A percentile compares a stretch with the other conserved stretches of the same genome.
Conservation (phyloP, 2,329 filamentous ascomycete species). For the Cytospora mali region DNA sequence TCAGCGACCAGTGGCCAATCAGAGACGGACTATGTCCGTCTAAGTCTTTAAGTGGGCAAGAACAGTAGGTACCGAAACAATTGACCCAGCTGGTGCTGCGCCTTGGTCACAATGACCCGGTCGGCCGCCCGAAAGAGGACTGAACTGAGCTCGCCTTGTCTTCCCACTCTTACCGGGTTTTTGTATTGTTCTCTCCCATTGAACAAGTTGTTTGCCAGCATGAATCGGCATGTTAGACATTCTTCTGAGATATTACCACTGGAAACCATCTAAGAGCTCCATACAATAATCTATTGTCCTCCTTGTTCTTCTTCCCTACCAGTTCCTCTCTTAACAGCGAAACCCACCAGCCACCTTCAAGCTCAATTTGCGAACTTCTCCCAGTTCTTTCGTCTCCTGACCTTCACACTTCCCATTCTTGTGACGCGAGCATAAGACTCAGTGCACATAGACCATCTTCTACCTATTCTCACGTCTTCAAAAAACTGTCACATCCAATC, state of each 20-base stretch:
- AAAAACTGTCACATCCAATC: neutral
- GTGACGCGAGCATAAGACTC: neutral
- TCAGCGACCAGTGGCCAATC: conserved; percentile 11
- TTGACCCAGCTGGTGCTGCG: neutral
- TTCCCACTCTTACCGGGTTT: conserved; percentile 15
- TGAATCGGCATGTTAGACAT: conserved; percentile 15
- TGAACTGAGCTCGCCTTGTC: conserved; percentile 21
- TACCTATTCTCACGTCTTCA: neutral
- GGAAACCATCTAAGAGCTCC: conserved; percentile 2
- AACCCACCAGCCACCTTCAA: conserved; percentile 8
- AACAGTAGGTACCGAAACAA: neutral
- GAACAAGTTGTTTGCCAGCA: conserved; percentile 14
- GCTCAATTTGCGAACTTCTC: neutral
- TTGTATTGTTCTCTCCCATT: conserved; percentile 6
- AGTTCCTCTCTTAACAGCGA: conserved; percentile 1
- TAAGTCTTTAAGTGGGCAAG: neutral
- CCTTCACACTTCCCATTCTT: neutral
- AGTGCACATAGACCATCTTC: neutral
- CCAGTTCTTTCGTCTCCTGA: neutral
- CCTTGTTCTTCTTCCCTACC: neutral
- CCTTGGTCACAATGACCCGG: conserved; percentile 19
- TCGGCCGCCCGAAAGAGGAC: conserved; percentile 7
- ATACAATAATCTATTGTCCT: conserved; percentile 1
- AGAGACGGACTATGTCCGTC: neutral
- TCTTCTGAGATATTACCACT: neutral